Conservation (phyloP, 495 filamentous ascomycete species). For the Penicillium egyptiacum region DNA sequence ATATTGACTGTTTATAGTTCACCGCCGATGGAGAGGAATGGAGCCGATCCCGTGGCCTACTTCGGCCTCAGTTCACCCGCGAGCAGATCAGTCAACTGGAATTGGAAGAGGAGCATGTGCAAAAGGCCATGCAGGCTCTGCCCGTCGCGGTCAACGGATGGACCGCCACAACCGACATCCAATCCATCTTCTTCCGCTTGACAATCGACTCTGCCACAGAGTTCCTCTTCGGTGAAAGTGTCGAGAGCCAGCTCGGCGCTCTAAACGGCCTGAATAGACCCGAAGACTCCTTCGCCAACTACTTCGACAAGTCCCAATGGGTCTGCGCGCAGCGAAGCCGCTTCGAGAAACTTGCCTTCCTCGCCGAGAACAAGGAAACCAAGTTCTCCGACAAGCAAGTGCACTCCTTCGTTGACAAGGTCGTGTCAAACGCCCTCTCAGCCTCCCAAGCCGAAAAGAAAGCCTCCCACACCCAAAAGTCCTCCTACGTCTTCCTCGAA, state of each 20-base stretch:
- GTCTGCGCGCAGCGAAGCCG: slow-evolving; percentile 38
- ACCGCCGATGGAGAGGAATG: slow-evolving; percentile 50
- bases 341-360: slow-evolving; percentile 53
- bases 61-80: slow-evolving; percentile 57
- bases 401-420: slow-evolving; percentile 51
- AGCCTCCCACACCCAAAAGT: slow-evolving; percentile 12
- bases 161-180: slow-evolving; percentile 53
- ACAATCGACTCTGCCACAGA: slow-evolving; percentile 68
- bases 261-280: slow-evolving; percentile 24
- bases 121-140: slow-evolving; percentile 43
- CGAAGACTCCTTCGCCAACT: slow-evolving; percentile 38
- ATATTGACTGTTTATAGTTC: slow-evolving; percentile 35
- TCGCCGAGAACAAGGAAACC: slow-evolving; percentile 52
- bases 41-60: slow-evolving; percentile 54
- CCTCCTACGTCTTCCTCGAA: slow-evolving; percentile 43
- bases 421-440: slow-evolving; percentile 40
- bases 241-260: slow-evolving; percentile 41
- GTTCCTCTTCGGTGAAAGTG: slow-evolving; percentile 64
- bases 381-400: slow-evolving; percentile 43
- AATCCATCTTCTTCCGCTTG: slow-evolving; percentile 61
- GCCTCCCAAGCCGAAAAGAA: slow-evolving; percentile 9
- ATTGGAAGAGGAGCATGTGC: slow-evolving; percentile 52
- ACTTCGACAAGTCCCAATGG: slow-evolving; percentile 46
- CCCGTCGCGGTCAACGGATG: slow-evolving; percentile 40
- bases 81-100: slow-evolving; percentile 52